Percentiles rank a stretch among this genome's conserved stretches.
Evolutionary conservation across 2,329 filamentous ascomycete genomes (phyloP).

Genomic region (Alternaria dauci): DNA sequence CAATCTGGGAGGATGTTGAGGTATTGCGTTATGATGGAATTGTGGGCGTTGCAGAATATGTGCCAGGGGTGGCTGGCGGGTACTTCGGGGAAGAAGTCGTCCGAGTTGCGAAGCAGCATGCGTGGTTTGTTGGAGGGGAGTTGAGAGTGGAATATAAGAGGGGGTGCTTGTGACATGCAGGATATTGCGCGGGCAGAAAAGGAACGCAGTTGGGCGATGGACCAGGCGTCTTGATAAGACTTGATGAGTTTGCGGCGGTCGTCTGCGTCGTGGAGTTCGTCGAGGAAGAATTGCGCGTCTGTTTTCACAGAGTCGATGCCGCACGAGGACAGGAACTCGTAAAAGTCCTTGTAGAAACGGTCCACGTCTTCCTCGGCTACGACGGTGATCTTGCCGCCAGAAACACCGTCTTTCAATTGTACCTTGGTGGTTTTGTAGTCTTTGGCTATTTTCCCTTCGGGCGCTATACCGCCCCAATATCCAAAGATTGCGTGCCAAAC

Average conservation of each 20-base stretch:
- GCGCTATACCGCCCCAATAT: slow-evolving; percentile 80
- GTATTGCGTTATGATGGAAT: slow-evolving; percentile 80
- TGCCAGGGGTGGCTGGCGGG: slow-evolving; percentile 90
- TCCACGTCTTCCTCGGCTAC: slow-evolving; percentile 77
- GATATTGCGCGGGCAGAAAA: slow-evolving; percentile 83
- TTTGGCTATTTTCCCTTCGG: slow-evolving; percentile 74
- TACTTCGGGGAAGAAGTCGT: slow-evolving; percentile 88
- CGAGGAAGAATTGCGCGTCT: slow-evolving; percentile 89
- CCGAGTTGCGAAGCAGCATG: slow-evolving; percentile 83
- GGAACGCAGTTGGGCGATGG: slow-evolving; percentile 76
- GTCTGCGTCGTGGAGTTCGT: slow-evolving; percentile 73
- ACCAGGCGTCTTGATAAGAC: slow-evolving; percentile 87
- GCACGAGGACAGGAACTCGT: slow-evolving; percentile 75
- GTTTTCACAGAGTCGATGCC: slow-evolving; percentile 92
- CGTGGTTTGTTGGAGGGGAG: slow-evolving; percentile 77
- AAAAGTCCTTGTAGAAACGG: slow-evolving; percentile 90
- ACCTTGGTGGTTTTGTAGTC: slow-evolving; percentile 77
- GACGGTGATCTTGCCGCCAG: slow-evolving; percentile 73
- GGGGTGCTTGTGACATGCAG: slow-evolving; percentile 93
- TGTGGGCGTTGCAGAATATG: slow-evolving; percentile 92
- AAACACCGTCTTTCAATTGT: slow-evolving; percentile 63
- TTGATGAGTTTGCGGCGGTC: slow-evolving; percentile 75
- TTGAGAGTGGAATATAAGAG: slow-evolving; percentile 85
- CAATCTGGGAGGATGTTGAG: slow-evolving; percentile 88
- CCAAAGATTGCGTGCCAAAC: slow-evolving; percentile 87